Evolutionary conservation across 192 early-diverging fungal species (phyloP).

Genomic region (Diversispora eburnea): DNA sequence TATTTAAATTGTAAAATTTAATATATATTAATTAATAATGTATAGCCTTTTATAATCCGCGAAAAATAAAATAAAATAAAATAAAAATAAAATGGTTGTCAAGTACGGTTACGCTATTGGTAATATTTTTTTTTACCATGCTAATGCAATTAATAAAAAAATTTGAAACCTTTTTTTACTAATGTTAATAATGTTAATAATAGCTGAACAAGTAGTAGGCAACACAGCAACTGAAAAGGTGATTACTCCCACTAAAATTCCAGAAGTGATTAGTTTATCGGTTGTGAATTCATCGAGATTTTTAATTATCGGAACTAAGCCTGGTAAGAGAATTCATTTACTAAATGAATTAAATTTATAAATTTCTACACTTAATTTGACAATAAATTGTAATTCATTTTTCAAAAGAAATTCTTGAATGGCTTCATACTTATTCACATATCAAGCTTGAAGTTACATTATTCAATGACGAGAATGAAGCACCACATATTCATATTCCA

Average conservation of each 20-base stretch:
- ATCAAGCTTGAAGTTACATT: conserved; percentile 13
- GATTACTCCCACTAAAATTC: conserved; percentile 4
- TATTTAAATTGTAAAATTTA: too few relatives aligned
- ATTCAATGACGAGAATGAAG: conserved; percentile 12
- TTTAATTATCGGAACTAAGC: conserved; percentile 22
- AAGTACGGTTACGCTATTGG: conserved; percentile 28
- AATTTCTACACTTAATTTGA: background rate
- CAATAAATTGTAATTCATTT: background rate
- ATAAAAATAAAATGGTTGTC: conserved; percentile 27
- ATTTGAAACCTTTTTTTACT: background rate
- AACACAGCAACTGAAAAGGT: background rate
- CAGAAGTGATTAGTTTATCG: conserved; percentile 19
- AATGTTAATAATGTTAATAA: background rate
- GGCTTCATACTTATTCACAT: background rate
- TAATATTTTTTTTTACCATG: background rate
- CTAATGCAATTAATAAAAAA: background rate
- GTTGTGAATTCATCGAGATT: conserved; percentile 25
- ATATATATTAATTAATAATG: too few relatives aligned
- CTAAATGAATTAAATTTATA: background rate
- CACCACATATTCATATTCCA: conserved; percentile 24
- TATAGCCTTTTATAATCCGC: background rate
- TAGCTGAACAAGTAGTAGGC: conserved; percentile 15
- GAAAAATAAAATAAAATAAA: too few relatives aligned
- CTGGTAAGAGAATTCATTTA: conserved; percentile 14
- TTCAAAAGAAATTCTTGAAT: conserved; percentile 29